Conservation (phyloP, 768 basidiomycete species). For the Albatrellus ellisii region DNA sequence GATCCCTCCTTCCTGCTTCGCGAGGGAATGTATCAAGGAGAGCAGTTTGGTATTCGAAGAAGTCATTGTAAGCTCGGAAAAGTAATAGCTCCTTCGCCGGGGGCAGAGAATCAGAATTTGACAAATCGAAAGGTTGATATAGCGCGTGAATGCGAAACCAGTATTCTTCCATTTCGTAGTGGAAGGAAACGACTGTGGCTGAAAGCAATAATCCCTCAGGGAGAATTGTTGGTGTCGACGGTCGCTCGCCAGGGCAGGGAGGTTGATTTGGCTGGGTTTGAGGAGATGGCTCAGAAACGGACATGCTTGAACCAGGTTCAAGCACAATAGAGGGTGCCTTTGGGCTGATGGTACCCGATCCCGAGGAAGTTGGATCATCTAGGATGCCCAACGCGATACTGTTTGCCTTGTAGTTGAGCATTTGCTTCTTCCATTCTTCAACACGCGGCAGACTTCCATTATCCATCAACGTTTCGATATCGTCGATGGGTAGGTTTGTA, state of each 20-base stretch:
- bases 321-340: conserved; percentile 1
- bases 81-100: conserved; percentile 70
- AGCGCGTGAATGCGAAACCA: conserved; percentile 93
- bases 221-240: conserved; percentile 34
- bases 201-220: conserved; percentile 77
- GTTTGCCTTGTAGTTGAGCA: conserved; percentile 91
- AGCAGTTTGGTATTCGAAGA: conserved; percentile 92
- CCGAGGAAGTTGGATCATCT: conserved; percentile 39
- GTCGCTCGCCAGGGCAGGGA: conserved; percentile 16
- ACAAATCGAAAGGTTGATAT: conserved; percentile 69
- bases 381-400: conserved; percentile 91
- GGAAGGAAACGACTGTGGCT: conserved; percentile 92
- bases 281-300: conserved; percentile 14
- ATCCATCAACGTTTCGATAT: conserved; percentile 71
- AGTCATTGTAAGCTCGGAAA: conserved; percentile 95
- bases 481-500: conserved; percentile 66
- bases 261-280: conserved; percentile 13
- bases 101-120: conserved; percentile 43
- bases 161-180: conserved; percentile 90
- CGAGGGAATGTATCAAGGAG: conserved; percentile 79
- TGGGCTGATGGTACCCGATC: conserved; percentile 16
- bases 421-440: conserved; percentile 98
- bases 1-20: conserved; percentile 74
- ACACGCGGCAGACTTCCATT: conserved; percentile 84
- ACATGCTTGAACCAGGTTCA: conserved; percentile 9